A percentile compares a stretch with the other conserved stretches of the same genome.
These are phyloP conservation scores for Cornus kousa DNA, from an alignment of 148 eudicot genomes.

Conservation along the genomic window DNA sequence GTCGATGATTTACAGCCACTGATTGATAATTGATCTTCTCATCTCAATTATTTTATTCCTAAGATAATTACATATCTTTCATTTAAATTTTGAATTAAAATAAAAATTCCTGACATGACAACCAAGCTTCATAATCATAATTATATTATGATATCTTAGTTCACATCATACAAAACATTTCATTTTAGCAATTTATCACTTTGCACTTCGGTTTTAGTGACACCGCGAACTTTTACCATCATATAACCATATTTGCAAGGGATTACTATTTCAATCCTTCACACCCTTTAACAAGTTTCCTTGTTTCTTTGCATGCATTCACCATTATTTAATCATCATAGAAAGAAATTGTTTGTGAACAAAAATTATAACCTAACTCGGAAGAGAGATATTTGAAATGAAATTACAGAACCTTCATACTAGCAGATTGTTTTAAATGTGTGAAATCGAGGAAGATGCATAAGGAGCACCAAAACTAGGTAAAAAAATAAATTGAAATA, in stretches of 20 bases:
- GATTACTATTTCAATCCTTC: too few relatives aligned
- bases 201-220: background rate
- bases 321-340: background rate
- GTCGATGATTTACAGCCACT: background rate
- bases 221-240: background rate
- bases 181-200: background rate
- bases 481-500: background rate
- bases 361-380: background rate
- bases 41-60: background rate
- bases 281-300: background rate
- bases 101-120: background rate
- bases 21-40: background rate
- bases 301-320: background rate
- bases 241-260: background rate
- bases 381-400: background rate
- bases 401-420: background rate
- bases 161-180: background rate
- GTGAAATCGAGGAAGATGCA: background rate
- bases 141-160: background rate
- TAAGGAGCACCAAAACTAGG: background rate
- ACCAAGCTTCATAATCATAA: background rate
- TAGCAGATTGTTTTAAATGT: background rate
- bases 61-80: background rate
- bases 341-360: background rate
- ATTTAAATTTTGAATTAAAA: background rate